Evolutionary conservation across 306 rosid genomes (phyloP), one percentile per base, ranked within the genome.

Genomic region (Casuarina glauca): DNA sequence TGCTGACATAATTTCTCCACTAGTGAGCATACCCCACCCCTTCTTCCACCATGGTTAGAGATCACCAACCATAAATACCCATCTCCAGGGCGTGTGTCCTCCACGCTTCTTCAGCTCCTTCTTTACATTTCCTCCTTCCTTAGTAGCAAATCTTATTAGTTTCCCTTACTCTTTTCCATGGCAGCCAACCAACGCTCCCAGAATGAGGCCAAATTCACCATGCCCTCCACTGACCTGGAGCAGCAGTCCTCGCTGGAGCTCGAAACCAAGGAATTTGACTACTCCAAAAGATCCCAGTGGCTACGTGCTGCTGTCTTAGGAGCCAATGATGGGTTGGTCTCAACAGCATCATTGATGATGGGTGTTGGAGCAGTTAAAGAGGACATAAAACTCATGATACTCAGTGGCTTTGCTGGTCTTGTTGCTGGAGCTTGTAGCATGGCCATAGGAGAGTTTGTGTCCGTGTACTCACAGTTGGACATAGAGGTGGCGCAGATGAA

Each of bases 361-460:
- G 99, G 99, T 9, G 90, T 95, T 0, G 99, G 99, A 55, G 99
- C 99, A 0, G 97, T 93, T 0, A 91, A 85, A 50, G 91, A 93
- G 45, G 97, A 93, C 76, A 76, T 88, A 0, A 95, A 95, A 76
- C 91, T 73, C 80, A 95, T 95, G 99, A 95, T 95, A 68, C 81
- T 95, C 12, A 69, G 94, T 0, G 99, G 99, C 16, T 93, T 95
- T 12, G 97, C 98, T 0, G 97, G 97, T 1, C 77, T 95, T 1
- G 93, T 95, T 0, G 99, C 97, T 0, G 99, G 99, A 0, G 98
- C 97, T 0, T 95, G 93, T 9, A 95, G 99, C 76, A 95, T 95
- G 99, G 99, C 99, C 9, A 95, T 95, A 3, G 97, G 99, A 0
- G 99, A 95, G 83, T 95, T 89, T 51, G 99, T 95, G 32, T 95